Conservation (phyloP, 345 rosid genomes). For the Viola odorata region DNA sequence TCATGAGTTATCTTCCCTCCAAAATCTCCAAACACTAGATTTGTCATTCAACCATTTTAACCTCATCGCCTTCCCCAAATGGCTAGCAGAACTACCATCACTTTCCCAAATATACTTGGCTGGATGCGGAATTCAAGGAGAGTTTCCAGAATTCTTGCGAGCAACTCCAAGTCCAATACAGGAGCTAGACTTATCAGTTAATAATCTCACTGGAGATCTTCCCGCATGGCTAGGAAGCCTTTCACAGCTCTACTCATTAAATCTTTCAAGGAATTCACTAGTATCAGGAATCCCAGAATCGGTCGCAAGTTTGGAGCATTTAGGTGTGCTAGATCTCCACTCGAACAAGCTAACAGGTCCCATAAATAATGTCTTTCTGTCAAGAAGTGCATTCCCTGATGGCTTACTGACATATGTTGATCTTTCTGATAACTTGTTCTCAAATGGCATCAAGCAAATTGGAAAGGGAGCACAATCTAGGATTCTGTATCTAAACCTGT, state of each 20-base stretch:
- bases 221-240: constrained; percentile 53
- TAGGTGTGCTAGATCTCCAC: constrained; percentile 45
- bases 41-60: constrained; percentile 44
- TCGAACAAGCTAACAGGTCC: constrained; percentile 45
- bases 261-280: constrained; percentile 43
- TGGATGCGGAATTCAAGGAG: constrained; percentile 43
- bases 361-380: constrained; percentile 30
- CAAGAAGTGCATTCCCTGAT: constrained; percentile 32
- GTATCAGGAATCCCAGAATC: constrained; percentile 28
- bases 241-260: constrained; percentile 34
- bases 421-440: constrained; percentile 43
- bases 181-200: constrained; percentile 48
- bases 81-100: constrained; percentile 39
- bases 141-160: constrained; percentile 34
- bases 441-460: constrained; percentile 24
- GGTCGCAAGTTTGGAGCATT: constrained; percentile 9
- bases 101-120: constrained; percentile 39
- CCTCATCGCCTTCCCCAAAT: constrained; percentile 35
- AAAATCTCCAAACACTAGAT: constrained; percentile 45
- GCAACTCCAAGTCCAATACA: constrained; percentile 40
- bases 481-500: constrained; percentile 38
- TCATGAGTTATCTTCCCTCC: constrained; percentile 31
- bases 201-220: constrained; percentile 30
- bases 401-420: constrained; percentile 40
- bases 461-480: constrained; percentile 27